Evolutionary conservation across 2,329 filamentous ascomycete genomes (phyloP).

Genomic region (Fusarium tricinctum): DNA sequence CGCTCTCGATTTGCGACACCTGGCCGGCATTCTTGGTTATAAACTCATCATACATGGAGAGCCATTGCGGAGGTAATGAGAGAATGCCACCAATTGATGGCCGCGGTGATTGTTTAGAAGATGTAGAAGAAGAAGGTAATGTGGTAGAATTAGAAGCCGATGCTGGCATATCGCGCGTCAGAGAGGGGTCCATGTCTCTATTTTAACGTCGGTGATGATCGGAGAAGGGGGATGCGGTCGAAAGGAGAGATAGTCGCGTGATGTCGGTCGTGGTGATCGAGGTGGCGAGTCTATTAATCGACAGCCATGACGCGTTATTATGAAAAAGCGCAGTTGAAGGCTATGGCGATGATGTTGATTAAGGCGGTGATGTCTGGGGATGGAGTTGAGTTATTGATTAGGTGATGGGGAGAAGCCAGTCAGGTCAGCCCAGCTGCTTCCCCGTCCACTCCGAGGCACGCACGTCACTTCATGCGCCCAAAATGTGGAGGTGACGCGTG

Average conservation of each 20-base stretch:
- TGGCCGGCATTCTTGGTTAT: slow-evolving; percentile 95
- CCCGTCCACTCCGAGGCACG: slow-evolving; percentile 46
- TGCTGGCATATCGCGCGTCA: slow-evolving; percentile 38
- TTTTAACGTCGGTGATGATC: slow-evolving; percentile 9
- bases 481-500: slow-evolving; percentile 44
- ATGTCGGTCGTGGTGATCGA: slow-evolving; percentile 22
- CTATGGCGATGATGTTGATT: slow-evolving; percentile 18
- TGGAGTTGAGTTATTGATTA: slow-evolving; percentile 18
- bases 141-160: slow-evolving; percentile 39
- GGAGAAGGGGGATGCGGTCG: slow-evolving; percentile 21
- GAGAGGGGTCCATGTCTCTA: slow-evolving; percentile 43
- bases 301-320: slow-evolving; percentile 39
- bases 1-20: slow-evolving; percentile 95
- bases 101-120: slow-evolving; percentile 33
- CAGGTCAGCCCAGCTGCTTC: slow-evolving; percentile 20
- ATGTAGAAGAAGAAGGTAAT: slow-evolving; percentile 22
- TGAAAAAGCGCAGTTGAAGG: background rate
- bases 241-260: slow-evolving; percentile 37
- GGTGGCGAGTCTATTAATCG: slow-evolving; percentile 23
- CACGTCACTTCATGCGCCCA: slow-evolving; percentile 41
- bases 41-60: slow-evolving; percentile 85
- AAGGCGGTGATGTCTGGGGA: slow-evolving; percentile 30
- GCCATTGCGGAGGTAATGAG: slow-evolving; percentile 74
- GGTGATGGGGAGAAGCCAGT: slow-evolving; percentile 17
- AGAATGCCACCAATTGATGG: slow-evolving; percentile 58